Conservation (phyloP, 257 asterid species). For the Penstemon barbatus region DNA sequence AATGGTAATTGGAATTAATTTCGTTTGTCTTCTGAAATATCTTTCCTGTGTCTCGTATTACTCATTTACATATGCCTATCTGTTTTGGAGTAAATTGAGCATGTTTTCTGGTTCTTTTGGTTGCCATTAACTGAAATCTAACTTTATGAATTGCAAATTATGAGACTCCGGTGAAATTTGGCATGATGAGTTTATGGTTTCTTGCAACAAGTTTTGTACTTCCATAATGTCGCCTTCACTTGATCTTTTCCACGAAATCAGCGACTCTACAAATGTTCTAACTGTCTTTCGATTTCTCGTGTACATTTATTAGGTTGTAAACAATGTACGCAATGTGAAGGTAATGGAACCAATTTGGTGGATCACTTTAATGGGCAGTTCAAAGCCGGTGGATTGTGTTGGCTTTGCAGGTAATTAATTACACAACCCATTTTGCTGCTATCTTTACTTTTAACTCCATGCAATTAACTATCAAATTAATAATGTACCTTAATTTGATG, state of each 20-base stretch:
- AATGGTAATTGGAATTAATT: constrained; percentile 40
- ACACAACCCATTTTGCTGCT: not conserved
- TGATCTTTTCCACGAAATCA: not conserved
- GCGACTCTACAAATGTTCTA: not conserved
- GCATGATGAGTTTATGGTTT: not conserved
- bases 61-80: too few species aligned
- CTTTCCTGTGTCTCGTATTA: not conserved
- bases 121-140: not conserved
- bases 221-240: not conserved
- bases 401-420: constrained; percentile 86
- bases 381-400: constrained; percentile 83
- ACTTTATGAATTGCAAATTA: not conserved
- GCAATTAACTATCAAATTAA: too few species aligned
- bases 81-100: not conserved
- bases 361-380: constrained; percentile 91
- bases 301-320: constrained; percentile 45
- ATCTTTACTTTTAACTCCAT: too few species aligned
- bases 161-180: not conserved
- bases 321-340: constrained; percentile 70
- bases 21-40: not conserved
- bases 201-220: not conserved
- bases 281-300: not conserved
- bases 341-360: constrained; percentile 61
- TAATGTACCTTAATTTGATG: too few species aligned
- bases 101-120: not conserved